Evolutionary conservation across 2,329 filamentous ascomycete genomes (phyloP), one percentile per base, ranked within the genome.

Genomic region (Botrytis cinerea): DNA sequence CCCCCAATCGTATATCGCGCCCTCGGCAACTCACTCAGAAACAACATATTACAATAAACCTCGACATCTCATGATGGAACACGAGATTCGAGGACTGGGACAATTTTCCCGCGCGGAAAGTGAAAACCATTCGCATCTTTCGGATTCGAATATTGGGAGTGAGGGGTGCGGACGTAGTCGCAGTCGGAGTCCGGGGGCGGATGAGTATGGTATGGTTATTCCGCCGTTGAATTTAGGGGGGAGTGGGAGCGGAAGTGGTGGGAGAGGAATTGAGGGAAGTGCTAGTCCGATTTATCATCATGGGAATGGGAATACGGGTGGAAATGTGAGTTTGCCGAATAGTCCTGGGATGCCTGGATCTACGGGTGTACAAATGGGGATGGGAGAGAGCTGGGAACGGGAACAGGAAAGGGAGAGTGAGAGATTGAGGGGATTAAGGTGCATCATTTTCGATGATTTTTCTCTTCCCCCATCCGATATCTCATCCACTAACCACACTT

Each of bases 1-100:
- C 16, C 45, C 45, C 38, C 48, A 43, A 68, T 64, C 69, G 2
- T 71, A 51, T 12, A 71, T 43, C 0, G 32, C 59, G 10, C 35
- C 69, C 32, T 71, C 69, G 4, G 66, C 66, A 25, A 57, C 66
- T 25, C 35, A 66, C 3, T 71, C 69, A 2, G 59, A 64, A 40
- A 40, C 69, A 38, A 68, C 66, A 18, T 57, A 68, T 32, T 68
- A 68, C 35, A 43, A 38, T 7, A 57, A 68, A 57, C 66, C 66
- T 12, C 48, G n/a, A 10, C 48, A 68, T 68, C 48, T 43, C 14
- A 68, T 68, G 48, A 68, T 25, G 9, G 66, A 57, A 57, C 43
- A 32, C 43, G 66, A 68, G 16, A 57, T 57, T 32, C 38, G 66
- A 28, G 48, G 48, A 5, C 10, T 57, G 28, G 48, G 48, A 57